Evolutionary conservation across 2,329 filamentous ascomycete species (phyloP).

Genomic region (Fusarium xyrophilum): DNA sequence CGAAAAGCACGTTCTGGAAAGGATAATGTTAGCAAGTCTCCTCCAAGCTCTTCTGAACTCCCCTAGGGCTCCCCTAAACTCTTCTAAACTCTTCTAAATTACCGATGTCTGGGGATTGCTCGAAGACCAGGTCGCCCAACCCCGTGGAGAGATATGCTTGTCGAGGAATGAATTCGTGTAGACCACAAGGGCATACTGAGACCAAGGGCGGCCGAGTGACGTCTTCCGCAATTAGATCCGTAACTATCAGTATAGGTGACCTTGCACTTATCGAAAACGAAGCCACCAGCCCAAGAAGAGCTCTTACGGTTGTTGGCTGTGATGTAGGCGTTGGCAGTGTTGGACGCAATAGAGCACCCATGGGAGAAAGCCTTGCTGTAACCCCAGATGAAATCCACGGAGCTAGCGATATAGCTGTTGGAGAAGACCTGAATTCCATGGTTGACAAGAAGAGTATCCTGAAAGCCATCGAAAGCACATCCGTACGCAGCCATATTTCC

Average conservation of each 20-base stretch:
- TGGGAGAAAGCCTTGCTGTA: conserved; percentile 48
- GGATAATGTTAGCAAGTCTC: not conserved
- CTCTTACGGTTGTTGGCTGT: conserved; percentile 44
- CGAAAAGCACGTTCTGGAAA: conserved; percentile 56
- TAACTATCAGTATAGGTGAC: conserved; percentile 41
- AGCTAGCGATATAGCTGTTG: conserved; percentile 46
- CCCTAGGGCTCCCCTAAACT: fast-evolving
- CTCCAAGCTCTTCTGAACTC: not conserved
- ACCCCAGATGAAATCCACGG: conserved; percentile 40
- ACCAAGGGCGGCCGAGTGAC: conserved; percentile 58
- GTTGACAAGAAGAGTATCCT: conserved; percentile 58
- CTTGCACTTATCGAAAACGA: conserved; percentile 44
- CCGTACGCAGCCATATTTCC: conserved; percentile 49
- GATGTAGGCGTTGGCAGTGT: conserved; percentile 44
- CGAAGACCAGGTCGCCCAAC: conserved; percentile 57
- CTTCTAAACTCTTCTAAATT: not conserved
- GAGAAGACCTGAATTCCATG: conserved; percentile 56
- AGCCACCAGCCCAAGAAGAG: conserved; percentile 43
- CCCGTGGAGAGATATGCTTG: conserved; percentile 39
- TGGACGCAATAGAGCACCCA: conserved; percentile 49
- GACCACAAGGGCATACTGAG: conserved; percentile 53
- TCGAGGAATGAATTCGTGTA: conserved; percentile 58
- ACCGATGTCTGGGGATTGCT: conserved; percentile 62
- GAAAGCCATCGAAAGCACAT: conserved; percentile 54
- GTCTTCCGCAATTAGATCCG: conserved; percentile 46